Evolutionary conservation across 1,284 basidiomycete genomes (phyloP), one percentile per base, ranked within the genome.

Genomic region (Ganoderma sp.): DNA sequence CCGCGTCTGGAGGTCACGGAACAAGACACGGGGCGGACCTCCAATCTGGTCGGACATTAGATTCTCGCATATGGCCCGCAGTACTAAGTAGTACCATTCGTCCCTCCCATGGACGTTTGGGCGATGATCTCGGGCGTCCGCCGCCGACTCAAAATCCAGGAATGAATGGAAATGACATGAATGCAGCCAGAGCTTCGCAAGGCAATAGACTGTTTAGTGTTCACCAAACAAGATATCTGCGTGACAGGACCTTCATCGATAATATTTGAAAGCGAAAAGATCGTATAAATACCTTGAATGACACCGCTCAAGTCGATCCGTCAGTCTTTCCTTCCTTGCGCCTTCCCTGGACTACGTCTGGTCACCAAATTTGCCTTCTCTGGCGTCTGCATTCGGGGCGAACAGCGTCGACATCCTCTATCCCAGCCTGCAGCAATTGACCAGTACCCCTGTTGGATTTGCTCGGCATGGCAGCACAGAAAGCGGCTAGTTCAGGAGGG

Each of bases 81-180:
- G 48, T 50, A 25, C 48, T 32, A 32, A 28, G 25, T 9, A 22
- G 34, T 37, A 37, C 34, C 34, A 37, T 19, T 54, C 28, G 52
- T 32, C 9, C 52, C 15, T 25, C 25, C 28, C 15, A 25, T 25
- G 28, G 52, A 56, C 52, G 52, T 32, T 5, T 25, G 28, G 52
- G 32, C 52, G 52, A 56, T 56, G 52, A 56, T 56, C 52, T 28
- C 52, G 52, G 34, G 52, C 52, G 52, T 56, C 52, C 52, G 52
- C 52, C 25, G 52, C 52, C 25, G 52, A 32, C 15, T 14, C 28
- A 56, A 32, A 14, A 56, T 15, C 25, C 15, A 6, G 25, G 15
- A 56, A 25, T 32, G 14, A 28, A 28, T 56, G 25, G 28, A 15
- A 28, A 56, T 34, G 52, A 28, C 17, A 50, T n/a, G 25, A 28